Evolutionary conservation across 345 rosid species (phyloP), one percentile per base, ranked within the genome.

Genomic region (Isatis tinctoria): DNA sequence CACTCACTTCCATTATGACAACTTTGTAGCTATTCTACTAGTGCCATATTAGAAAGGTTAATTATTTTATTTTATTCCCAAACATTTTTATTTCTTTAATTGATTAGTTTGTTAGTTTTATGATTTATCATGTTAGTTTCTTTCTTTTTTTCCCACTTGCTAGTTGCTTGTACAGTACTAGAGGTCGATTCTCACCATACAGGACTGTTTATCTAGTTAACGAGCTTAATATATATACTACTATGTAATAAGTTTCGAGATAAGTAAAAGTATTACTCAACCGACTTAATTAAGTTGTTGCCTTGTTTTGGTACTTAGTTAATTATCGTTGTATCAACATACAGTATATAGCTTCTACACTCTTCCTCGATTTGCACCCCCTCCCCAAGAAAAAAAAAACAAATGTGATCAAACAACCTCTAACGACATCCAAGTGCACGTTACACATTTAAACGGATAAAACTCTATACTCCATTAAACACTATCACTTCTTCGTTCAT

Each of bases 1-100:
- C 66, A 36, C 72, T 57, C 35, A 65, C 72, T 66, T 66, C 52
- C 18, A 74, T 58, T 47, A 58, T 66, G 67, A 66, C 65, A 56
- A 56, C 77, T 24, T 64, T 24, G 22, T 40, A 39, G 43, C 41
- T 58, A 70, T 43, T 44, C 11, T 35, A 57, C 32, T 17, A 22
- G 24, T 22, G 8, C 27, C 17, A 17, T 39, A 14, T 60, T 60
- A 10, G 9, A 45, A 32, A 35, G 48, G 36, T 36, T 35, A 36
- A n/a, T 8, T 47, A 30, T 24, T 53, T 24, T 18, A 20, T 45
- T 44, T 14, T 41, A 14, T 5, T 1, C 2, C 14, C 44, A 40
- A 13, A 0, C 41, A 37, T 40, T 11, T 40, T 40, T 40, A 14
- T 14, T 10, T 11, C 3, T 11, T 39, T 10, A 12, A 40, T 12